phyloP scores from a whole-genome alignment of 1,284 basidiomycete genomes.

The Baeospora myosura region DNA sequence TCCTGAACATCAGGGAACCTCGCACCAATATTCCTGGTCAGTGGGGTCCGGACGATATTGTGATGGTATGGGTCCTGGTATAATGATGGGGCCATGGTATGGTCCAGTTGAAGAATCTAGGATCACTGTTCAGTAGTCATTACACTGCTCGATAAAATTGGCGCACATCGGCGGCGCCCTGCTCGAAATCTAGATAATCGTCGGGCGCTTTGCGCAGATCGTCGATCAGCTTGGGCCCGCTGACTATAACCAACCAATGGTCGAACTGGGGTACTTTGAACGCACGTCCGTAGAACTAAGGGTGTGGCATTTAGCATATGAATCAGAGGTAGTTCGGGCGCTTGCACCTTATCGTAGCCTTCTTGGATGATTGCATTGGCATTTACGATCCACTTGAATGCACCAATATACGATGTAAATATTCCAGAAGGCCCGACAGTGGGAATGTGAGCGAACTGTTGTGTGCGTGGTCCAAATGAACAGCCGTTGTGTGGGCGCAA shows the following conservation, averaged over 20 bases:
- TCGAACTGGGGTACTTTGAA: constrained; percentile 8
- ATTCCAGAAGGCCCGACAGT: constrained; percentile 7
- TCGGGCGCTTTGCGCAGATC: constrained; percentile 32
- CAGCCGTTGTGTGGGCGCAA: no score
- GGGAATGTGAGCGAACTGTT: no score
- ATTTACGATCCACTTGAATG: neutral
- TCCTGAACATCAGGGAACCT: constrained; percentile 4
- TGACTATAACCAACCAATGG: constrained; percentile 21
- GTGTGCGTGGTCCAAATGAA: no score
- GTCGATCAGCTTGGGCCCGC: constrained; percentile 25
- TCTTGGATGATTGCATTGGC: constrained; percentile 2
- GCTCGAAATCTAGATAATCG: constrained; percentile 27
- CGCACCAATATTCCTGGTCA: constrained; percentile 8
- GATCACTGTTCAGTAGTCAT: constrained; percentile 11
- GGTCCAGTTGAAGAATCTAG: constrained; percentile 28
- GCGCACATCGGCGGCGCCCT: constrained; percentile 27
- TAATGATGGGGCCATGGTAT: constrained; percentile 18
- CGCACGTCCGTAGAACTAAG: constrained; percentile 4
- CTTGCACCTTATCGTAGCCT: constrained; percentile 5
- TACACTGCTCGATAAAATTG: constrained; percentile 7
- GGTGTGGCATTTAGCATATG: neutral
- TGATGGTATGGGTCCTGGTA: constrained; percentile 6
- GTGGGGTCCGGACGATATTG: constrained; percentile 5
- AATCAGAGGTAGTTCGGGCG: neutral
- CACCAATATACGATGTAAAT: constrained; percentile 3